Conservation (phyloP, 768 basidiomycete species). For the Hericium coralloides region DNA sequence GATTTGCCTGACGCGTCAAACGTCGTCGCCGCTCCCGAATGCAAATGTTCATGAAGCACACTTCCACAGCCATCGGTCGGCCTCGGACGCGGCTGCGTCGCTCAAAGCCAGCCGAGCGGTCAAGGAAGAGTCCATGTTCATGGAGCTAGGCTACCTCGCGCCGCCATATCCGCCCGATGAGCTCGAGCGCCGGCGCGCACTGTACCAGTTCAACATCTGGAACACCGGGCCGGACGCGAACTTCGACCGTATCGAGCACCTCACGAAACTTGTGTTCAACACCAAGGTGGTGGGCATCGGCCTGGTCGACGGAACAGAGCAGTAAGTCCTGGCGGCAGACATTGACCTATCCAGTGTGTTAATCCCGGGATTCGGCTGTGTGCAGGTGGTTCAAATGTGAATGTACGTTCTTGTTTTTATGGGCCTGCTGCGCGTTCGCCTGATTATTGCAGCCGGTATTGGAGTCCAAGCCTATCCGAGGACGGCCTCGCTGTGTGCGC, state of each 20-base stretch:
- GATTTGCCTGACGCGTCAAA: slow-evolving; percentile 49
- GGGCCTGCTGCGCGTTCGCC: not conserved
- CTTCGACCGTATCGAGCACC: slow-evolving; percentile 89
- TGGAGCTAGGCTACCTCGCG: slow-evolving; percentile 57
- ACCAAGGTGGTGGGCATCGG: slow-evolving; percentile 80
- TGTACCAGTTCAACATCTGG: slow-evolving; percentile 93
- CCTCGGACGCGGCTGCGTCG: not conserved
- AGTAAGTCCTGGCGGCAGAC: slow-evolving; percentile 37
- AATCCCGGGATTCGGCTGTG: not conserved
- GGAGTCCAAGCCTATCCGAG: slow-evolving; percentile 37
- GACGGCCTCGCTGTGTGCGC: slow-evolving; percentile 70
- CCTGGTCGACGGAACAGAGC: slow-evolving; percentile 75
- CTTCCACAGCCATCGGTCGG: slow-evolving; percentile 9
- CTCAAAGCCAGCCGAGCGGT: slow-evolving; percentile 34
- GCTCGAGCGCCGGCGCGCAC: slow-evolving; percentile 66
- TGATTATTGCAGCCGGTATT: slow-evolving; percentile 32
- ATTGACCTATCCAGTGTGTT: slow-evolving; percentile 7
- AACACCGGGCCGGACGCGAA: slow-evolving; percentile 80
- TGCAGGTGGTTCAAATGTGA: slow-evolving; percentile 84
- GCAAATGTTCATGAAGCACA: slow-evolving; percentile 25
- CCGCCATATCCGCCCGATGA: slow-evolving; percentile 86
- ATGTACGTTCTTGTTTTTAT: slow-evolving; percentile 38
- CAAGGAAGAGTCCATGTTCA: slow-evolving; percentile 63
- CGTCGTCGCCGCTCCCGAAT: slow-evolving; percentile 54
- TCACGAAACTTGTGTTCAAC: slow-evolving; percentile 88